These are phyloP conservation scores for Hypoxylon sp. DNA, from an alignment of 2,329 filamentous ascomycete genomes.

Conservation along the genomic window DNA sequence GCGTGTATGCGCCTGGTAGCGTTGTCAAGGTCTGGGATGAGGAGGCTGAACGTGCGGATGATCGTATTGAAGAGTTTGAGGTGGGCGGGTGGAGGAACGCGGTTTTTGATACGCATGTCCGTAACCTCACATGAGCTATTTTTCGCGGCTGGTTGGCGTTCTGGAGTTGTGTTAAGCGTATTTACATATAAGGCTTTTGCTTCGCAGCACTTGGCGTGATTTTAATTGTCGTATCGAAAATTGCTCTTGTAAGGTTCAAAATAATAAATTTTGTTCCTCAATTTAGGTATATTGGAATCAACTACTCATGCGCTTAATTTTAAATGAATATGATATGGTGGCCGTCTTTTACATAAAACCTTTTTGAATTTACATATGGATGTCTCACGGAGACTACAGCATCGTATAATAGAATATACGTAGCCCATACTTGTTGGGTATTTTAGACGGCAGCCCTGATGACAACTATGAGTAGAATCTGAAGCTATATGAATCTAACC, in stretches of 20 bases:
- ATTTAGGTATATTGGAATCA: background rate
- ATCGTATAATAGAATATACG: no score
- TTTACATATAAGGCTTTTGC: conserved; percentile 1
- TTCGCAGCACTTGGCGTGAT: conserved; percentile 6
- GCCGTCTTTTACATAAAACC: conserved; percentile 31
- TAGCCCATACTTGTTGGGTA: no score
- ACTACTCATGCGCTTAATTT: no score
- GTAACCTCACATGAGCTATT: conserved; percentile 34
- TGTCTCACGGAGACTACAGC: no score
- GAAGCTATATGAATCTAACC: no score
- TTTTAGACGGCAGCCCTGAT: no score
- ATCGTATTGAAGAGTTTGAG: conserved; percentile 80
- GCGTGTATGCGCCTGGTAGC: conserved; percentile 89
- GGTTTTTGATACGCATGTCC: conserved; percentile 71
- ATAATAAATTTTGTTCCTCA: conserved; percentile 2
- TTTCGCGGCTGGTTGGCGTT: conserved; percentile 14
- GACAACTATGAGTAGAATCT: no score
- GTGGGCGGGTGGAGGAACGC: conserved; percentile 83
- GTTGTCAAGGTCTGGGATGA: conserved; percentile 91
- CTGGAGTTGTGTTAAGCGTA: conserved; percentile 14
- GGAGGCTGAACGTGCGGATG: conserved; percentile 75
- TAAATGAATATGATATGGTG: background rate
- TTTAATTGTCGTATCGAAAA: background rate
- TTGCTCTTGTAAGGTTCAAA: conserved; percentile 8
- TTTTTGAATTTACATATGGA: no score